Evolutionary conservation across 2,329 filamentous ascomycete genomes (phyloP), one percentile per base, ranked within the genome.

Genomic region (Pleurostoma richardsiae): DNA sequence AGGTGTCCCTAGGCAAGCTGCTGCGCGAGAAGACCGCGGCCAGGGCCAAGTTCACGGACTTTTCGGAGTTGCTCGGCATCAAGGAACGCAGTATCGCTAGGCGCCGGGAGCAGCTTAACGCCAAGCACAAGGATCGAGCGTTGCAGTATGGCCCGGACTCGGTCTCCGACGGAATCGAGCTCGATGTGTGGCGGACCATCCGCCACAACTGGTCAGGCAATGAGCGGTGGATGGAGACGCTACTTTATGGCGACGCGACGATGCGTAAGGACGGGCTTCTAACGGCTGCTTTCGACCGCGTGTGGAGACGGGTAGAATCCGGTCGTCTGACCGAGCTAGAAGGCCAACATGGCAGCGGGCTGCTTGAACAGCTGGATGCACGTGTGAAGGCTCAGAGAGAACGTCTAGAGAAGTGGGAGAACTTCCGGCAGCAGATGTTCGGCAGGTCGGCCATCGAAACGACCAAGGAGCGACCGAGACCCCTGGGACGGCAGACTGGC

Each of bases 201-300:
- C 74, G 77, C 33, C 82, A 83, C 50, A 88, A 90, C 54, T 96
- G 90, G 90, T 74, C 87, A 10, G 90, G 89, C 2, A 82, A 85
- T 57, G 79, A 85, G 49, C 77, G 80, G 47, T 92, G 90, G 85
- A 76, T 88, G 56, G 78, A 88, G 42, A 73, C 80, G 3, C 68
- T 96, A 26, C 62, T 94, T 0, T 74, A 84, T 43, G 88, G 88
- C 2, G 84, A 88, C 41, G 70, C 72, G 26, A 70, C 70, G 6
- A 66, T 72, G 3, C 70, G 70, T 29, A 77, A 72, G 30, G 85
- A 87, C 50, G 76, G 73, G 0, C 69, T 94, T n/a, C 62, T 95
- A 10, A 76, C 76, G 3, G 75, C 76, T 33, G 72, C 80, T 0
- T 94, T 91, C 52, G 79, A 87, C 30, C 72, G 80, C 6, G 79